Conservation (phyloP, 805 yeast species). For the Groenewaldozyma salmanticensis region DNA sequence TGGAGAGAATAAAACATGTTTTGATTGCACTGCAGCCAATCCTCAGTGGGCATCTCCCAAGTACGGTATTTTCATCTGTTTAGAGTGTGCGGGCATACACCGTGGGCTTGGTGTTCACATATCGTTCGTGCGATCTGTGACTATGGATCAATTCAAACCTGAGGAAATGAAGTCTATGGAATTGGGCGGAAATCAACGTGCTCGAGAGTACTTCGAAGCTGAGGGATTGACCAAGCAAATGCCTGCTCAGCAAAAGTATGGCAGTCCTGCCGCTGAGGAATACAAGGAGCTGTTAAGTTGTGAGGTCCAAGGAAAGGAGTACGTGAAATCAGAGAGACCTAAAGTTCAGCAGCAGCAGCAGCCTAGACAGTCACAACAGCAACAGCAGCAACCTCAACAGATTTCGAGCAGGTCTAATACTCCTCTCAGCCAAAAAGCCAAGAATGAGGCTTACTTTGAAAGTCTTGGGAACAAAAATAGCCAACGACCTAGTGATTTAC, state of each 20-base stretch:
- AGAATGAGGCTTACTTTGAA: slow-evolving; percentile 77
- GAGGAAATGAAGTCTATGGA: slow-evolving; percentile 90
- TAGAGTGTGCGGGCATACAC: slow-evolving; percentile 97
- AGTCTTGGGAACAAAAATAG: slow-evolving; percentile 65
- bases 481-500: slow-evolving; percentile 62
- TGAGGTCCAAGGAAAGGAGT: slow-evolving; percentile 61
- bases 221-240: slow-evolving; percentile 61
- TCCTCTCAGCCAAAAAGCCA: slow-evolving; percentile 33
- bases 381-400: slow-evolving; percentile 8
- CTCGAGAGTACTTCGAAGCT: slow-evolving; percentile 53
- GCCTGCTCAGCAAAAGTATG: slow-evolving; percentile 68
- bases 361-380: slow-evolving; percentile 6
- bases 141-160: slow-evolving; percentile 97
- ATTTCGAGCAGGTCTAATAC: background rate
- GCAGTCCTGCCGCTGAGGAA: slow-evolving; percentile 89
- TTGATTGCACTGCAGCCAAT: slow-evolving; percentile 90
- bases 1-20: slow-evolving; percentile 79
- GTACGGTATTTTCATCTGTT: slow-evolving; percentile 92
- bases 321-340: slow-evolving; percentile 25
- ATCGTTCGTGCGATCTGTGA: slow-evolving; percentile 90
- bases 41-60: slow-evolving; percentile 99
- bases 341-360: background rate
- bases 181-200: slow-evolving; percentile 79
- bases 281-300: slow-evolving; percentile 76
- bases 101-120: slow-evolving; percentile 91